Conservation (phyloP, 177 flowering plant species). For the Vitis hybrid region DNA sequence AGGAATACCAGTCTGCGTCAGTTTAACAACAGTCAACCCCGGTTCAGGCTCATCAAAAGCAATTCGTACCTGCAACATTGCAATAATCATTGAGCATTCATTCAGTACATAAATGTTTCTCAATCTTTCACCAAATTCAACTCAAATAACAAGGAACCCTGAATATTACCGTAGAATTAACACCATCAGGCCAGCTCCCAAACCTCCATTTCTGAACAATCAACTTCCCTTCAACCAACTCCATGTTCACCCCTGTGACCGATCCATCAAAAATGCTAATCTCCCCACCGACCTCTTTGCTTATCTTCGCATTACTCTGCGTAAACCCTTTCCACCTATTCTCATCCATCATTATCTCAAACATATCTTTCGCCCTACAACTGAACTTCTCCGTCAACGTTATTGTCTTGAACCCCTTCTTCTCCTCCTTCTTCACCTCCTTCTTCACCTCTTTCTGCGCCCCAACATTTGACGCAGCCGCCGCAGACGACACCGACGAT, state of each 20-base stretch:
- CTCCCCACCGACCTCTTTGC: slow-evolving; percentile 86
- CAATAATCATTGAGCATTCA: neutral
- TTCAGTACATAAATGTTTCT: neutral
- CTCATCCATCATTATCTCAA: slow-evolving; percentile 99
- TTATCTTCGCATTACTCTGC: slow-evolving; percentile 93
- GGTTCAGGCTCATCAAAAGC: slow-evolving; percentile 85
- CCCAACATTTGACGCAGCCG: slow-evolving; percentile 2
- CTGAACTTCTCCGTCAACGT: slow-evolving; percentile 78
- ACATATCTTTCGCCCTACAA: slow-evolving; percentile 77
- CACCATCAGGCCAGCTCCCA: slow-evolving; percentile 93
- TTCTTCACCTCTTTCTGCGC: slow-evolving; percentile 25
- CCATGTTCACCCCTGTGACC: slow-evolving; percentile 74
- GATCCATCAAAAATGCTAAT: slow-evolving; percentile 89
- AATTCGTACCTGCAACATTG: slow-evolving; percentile 62
- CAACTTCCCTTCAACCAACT: slow-evolving; percentile 79
- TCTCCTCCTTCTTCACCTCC: slow-evolving; percentile 34
- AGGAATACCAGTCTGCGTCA: slow-evolving; percentile 80
- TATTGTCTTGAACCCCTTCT: slow-evolving; percentile 86
- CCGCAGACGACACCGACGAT: slow-evolving; percentile 5
- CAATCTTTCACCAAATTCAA: neutral
- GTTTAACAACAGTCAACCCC: slow-evolving; percentile 68
- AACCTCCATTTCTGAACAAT: slow-evolving; percentile 98
- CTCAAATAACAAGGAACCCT: neutral
- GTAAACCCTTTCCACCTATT: slow-evolving; percentile 98
- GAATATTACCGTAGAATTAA: slow-evolving; percentile 63